Conservation (phyloP, 2,329 filamentous ascomycete genomes). For the Pseudocercospora crystallina region DNA sequence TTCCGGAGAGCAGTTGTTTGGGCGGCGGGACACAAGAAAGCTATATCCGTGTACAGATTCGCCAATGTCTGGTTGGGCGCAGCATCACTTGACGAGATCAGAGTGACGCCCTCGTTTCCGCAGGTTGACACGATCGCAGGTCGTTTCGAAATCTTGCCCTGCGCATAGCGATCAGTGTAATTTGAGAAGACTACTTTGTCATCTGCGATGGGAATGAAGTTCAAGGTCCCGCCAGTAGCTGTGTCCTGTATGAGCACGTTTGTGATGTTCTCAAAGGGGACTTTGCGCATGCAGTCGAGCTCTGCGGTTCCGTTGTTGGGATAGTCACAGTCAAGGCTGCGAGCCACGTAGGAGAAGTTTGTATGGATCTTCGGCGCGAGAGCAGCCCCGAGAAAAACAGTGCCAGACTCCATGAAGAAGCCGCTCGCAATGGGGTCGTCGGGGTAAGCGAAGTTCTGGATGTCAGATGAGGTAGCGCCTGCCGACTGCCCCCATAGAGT, state of each 20-base stretch:
- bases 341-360: slow-evolving; percentile 42
- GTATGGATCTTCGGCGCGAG: slow-evolving; percentile 17
- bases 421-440: slow-evolving; percentile 39
- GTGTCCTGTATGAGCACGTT: slow-evolving; percentile 3
- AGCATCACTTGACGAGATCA: background rate
- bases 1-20: slow-evolving; percentile 21
- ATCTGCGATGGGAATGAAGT: slow-evolving; percentile 28
- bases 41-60: background rate
- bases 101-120: slow-evolving; percentile 2
- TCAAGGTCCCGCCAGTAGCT: slow-evolving; percentile 19
- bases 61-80: slow-evolving; percentile 5
- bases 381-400: too few relatives aligned
- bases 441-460: slow-evolving; percentile 34
- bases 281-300: slow-evolving; percentile 39
- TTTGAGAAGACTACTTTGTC: slow-evolving; percentile 27
- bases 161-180: slow-evolving; percentile 19
- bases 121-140: slow-evolving; percentile 11
- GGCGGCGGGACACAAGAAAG: background rate
- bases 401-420: slow-evolving; percentile 35
- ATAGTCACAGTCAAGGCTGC: slow-evolving; percentile 36
- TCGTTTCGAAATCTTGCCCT: slow-evolving; percentile 36
- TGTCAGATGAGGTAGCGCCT: slow-evolving; percentile 21
- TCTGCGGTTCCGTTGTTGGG: slow-evolving; percentile 27
- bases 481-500: slow-evolving; percentile 28
- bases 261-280: slow-evolving; percentile 15